A percentile compares a stretch with the other conserved stretches of the same genome.
Evolutionary conservation across 306 rosid genomes (phyloP).

Genomic region (Pyrus betulifolia): DNA sequence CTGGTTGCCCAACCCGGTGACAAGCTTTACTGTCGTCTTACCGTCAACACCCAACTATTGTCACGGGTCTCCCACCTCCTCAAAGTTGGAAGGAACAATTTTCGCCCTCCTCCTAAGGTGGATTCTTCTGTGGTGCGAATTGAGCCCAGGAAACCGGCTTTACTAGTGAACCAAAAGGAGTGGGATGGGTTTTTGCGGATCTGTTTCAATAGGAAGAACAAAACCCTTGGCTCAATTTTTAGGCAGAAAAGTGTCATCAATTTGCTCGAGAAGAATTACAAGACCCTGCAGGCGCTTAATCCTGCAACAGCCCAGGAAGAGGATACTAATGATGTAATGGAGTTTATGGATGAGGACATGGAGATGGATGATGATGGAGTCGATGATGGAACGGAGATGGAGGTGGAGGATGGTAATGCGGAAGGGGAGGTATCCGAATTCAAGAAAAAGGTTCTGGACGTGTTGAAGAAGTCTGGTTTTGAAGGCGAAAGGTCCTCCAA

Average conservation of each 20-base stretch:
- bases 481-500: slow-evolving; percentile 89
- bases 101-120: slow-evolving; percentile 88
- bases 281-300: slow-evolving; percentile 53
- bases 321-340: slow-evolving; percentile 24
- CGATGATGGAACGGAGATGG: slow-evolving; percentile 66
- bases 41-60: slow-evolving; percentile 76
- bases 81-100: slow-evolving; percentile 87
- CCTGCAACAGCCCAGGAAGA: slow-evolving; percentile 37
- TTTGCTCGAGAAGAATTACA: slow-evolving; percentile 76
- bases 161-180: slow-evolving; percentile 69
- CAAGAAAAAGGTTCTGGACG: slow-evolving; percentile 61
- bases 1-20: slow-evolving; percentile 93
- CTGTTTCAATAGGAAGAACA: slow-evolving; percentile 86
- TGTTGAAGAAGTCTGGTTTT: slow-evolving; percentile 71
- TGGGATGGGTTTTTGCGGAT: slow-evolving; percentile 90
- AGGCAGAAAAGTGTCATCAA: slow-evolving; percentile 75
- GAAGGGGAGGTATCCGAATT: slow-evolving; percentile 69
- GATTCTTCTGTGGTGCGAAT: slow-evolving; percentile 86
- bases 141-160: slow-evolving; percentile 74
- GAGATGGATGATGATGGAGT: slow-evolving; percentile 45
- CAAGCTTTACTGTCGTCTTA: slow-evolving; percentile 84
- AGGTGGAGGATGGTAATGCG: slow-evolving; percentile 43
- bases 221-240: slow-evolving; percentile 81
- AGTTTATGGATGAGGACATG: slow-evolving; percentile 41
- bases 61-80: slow-evolving; percentile 84